Conservation (phyloP, 805 yeast genomes). For the Candida boidinii region DNA sequence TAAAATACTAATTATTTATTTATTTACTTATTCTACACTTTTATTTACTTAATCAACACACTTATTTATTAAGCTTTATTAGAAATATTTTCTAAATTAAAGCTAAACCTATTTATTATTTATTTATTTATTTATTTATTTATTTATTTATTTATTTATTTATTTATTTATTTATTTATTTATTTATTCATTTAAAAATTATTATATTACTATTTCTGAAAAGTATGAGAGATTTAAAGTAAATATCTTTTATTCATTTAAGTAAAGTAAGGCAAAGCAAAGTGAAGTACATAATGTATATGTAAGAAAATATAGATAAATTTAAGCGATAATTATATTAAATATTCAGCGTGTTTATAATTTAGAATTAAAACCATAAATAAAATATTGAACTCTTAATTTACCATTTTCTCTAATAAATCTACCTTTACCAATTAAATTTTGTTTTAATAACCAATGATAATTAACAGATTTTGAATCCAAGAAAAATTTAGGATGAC, state of each 20-base stretch:
- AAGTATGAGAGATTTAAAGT: no score
- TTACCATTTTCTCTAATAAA: constrained; percentile 40
- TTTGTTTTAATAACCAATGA: constrained; percentile 42
- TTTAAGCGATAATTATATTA: no score
- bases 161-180: not conserved
- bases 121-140: constrained; percentile 6
- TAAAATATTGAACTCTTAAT: constrained; percentile 46
- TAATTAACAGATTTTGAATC: constrained; percentile 32
- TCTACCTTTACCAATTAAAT: constrained; percentile 51
- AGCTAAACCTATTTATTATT: constrained; percentile 1
- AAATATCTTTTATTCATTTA: no score
- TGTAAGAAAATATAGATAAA: no score
- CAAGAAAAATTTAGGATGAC: constrained; percentile 35
- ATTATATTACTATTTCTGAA: no score
- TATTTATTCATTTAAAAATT: no score
- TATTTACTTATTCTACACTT: not conserved
- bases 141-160: constrained; percentile 1
- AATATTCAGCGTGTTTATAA: no score
- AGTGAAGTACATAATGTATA: no score
- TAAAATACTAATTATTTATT: not conserved
- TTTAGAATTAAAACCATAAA: constrained; percentile 31
- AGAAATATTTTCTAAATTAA: no score
- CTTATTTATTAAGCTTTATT: no score
- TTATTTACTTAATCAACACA: no score
- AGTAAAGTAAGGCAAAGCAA: no score